Evolutionary conservation across 139 green algal genomes (phyloP), one percentile per base, ranked within the genome.

Genomic region (Chlamydomonas sp.): DNA sequence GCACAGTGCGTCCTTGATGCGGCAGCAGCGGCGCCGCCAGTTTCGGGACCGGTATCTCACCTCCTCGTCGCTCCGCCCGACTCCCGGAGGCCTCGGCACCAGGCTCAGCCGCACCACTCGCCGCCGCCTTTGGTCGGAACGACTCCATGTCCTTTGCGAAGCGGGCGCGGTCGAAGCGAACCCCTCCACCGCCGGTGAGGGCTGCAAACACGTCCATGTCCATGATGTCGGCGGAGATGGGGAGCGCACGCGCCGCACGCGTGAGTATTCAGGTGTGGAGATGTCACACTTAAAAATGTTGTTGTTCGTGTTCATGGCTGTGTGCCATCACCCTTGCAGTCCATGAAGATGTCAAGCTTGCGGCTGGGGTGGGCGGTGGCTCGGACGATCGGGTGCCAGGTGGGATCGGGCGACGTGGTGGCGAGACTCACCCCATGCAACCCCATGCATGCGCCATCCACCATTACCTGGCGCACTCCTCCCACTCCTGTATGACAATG

Each of bases 121-220:
- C 5, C 4, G 6, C n/a, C 30, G 58, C 22, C 8, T 43, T 39
- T 4, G 58, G n/a, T 43, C 30, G 30, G 22, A 69, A 57, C 22
- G 62, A 54, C 10, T 58, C 8, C 10, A 57, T 57, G 37, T 69
- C 62, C 31, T 69, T 57, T 4, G 22, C 37, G 57, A 69, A 69
- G 6, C 62, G 33, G 6, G 54, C 33, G 24, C 57, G 54, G 37
- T 69, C 35, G 37, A 69, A 69, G 5, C 26, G n/a, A 3, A 69
- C 37, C 3, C 62, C 62, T 36, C 62, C 62, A 24, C 31, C 30
- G 3, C n/a, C n/a, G n/a, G 34, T 69, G 5, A 69, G 62, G 22
- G 57, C 16, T 16, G 62, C n/a, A 26, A 69, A 69, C 6, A 28
- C 62, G 35, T 69, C 62, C n/a, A 37, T 10, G 33, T 66, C 59